These are phyloP conservation scores for Hippophae gyantsensis DNA, from an alignment of 306 rosid species.

Conservation along the genomic window DNA sequence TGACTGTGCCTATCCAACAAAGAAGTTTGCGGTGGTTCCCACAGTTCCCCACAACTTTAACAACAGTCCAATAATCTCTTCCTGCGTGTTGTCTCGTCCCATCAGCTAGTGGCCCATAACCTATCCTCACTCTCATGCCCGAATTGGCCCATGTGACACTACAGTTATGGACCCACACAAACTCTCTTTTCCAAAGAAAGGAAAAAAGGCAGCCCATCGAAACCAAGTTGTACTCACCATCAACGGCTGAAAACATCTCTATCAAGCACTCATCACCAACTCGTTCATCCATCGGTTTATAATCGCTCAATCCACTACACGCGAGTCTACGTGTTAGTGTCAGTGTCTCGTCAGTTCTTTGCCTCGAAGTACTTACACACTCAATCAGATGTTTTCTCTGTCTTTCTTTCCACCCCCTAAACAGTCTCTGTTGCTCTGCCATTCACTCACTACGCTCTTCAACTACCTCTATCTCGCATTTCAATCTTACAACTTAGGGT, in stretches of 20 bases:
- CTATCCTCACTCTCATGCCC: background rate
- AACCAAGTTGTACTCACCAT: slow-evolving; percentile 22
- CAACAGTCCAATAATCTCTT: no score
- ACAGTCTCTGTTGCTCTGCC: background rate
- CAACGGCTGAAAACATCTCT: slow-evolving; percentile 10
- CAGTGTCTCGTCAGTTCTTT: slow-evolving; percentile 15
- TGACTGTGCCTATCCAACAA: background rate
- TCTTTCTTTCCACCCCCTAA: background rate
- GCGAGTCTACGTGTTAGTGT: slow-evolving; percentile 12
- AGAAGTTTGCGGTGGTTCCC: slow-evolving; percentile 1
- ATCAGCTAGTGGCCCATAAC: background rate
- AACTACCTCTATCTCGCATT: background rate
- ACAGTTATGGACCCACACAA: slow-evolving; percentile 8
- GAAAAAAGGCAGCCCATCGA: background rate
- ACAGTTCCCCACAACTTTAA: background rate
- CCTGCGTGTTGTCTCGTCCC: background rate
- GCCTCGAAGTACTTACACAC: slow-evolving; percentile 30
- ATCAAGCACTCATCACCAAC: slow-evolving; percentile 3
- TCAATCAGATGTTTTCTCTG: slow-evolving; percentile 13
- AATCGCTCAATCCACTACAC: background rate
- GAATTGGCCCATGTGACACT: slow-evolving; percentile 16
- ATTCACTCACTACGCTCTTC: background rate
- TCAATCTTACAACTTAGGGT: no score
- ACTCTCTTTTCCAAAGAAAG: slow-evolving; percentile 1
- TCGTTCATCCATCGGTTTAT: background rate